Percentiles rank a stretch among this genome's conserved stretches.
phyloP scores from a whole-genome alignment of 345 rosid genomes.

The Leavenworthia alabamica region DNA sequence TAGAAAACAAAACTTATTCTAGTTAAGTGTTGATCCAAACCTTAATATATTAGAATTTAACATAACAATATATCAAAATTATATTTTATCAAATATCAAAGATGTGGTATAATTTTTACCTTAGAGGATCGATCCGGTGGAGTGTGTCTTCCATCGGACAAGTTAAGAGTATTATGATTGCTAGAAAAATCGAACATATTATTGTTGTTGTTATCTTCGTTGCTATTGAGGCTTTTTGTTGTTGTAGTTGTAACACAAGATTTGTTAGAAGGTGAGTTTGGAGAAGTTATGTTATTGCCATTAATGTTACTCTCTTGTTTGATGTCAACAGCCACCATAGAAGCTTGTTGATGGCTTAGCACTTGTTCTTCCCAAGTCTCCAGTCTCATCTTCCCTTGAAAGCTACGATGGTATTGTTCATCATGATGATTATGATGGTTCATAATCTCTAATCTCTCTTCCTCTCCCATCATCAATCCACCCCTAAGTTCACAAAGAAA shows the following conservation, averaged over 20 bases:
- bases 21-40: constrained; percentile 9
- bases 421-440: constrained; percentile 21
- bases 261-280: constrained; percentile 50
- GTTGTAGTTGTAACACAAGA: constrained; percentile 59
- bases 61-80: background rate
- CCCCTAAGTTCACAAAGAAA: constrained; percentile 36
- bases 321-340: too few relatives aligned
- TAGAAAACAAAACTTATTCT: background rate
- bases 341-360: constrained; percentile 44
- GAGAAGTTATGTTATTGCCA: constrained; percentile 33
- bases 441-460: constrained; percentile 42
- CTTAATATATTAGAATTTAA: background rate
- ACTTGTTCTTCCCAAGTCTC: constrained; percentile 69
- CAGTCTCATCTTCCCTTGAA: constrained; percentile 45
- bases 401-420: constrained; percentile 20
- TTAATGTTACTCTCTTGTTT: constrained; percentile 58
- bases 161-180: constrained; percentile 31
- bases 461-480: constrained; percentile 59
- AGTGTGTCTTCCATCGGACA: constrained; percentile 51
- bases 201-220: constrained; percentile 30
- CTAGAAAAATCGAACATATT: constrained; percentile 68
- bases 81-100: background rate
- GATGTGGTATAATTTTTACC: constrained; percentile 33
- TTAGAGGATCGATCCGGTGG: constrained; percentile 69
- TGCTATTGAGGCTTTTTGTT: constrained; percentile 32